phyloP scores from a whole-genome alignment of 129 eudicot genomes.

The Artemisia tridentata region DNA sequence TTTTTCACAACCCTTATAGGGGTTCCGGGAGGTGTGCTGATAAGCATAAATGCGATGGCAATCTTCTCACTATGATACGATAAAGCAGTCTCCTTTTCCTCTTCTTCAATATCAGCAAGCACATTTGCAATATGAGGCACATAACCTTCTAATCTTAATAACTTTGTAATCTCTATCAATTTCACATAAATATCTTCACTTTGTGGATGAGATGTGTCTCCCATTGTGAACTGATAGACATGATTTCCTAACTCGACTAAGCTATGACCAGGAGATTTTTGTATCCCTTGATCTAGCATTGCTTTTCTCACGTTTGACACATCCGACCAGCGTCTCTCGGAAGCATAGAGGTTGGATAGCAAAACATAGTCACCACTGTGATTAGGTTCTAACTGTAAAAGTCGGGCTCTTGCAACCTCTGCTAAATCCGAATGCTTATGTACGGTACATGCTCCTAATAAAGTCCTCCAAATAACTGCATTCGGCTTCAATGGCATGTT shows the following conservation, averaged over 20 bases:
- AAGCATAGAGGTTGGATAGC: conserved; percentile 83
- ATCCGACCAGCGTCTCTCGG: conserved; percentile 80
- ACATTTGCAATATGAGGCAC: conserved; percentile 72
- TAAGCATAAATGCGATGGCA: conserved; percentile 89
- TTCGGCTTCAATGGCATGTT: conserved; percentile 71
- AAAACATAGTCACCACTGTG: conserved; percentile 89
- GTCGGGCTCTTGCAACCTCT: conserved; percentile 62
- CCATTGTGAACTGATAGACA: conserved; percentile 75
- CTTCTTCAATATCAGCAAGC: conserved; percentile 89
- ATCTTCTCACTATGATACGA: conserved; percentile 91
- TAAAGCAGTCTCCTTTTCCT: conserved; percentile 91
- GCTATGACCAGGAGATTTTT: conserved; percentile 76
- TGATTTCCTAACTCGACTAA: conserved; percentile 76
- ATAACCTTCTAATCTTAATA: conserved; percentile 70
- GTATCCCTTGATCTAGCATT: conserved; percentile 71
- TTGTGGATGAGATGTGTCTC: conserved; percentile 67
- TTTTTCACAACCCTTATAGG: conserved; percentile 80
- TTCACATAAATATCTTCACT: conserved; percentile 61
- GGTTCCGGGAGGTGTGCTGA: conserved; percentile 54
- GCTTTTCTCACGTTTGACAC: conserved; percentile 61
- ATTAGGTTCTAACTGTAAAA: conserved; percentile 67
- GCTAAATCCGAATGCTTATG: conserved; percentile 54
- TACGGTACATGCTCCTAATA: conserved; percentile 72
- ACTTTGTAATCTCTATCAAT: conserved; percentile 66
- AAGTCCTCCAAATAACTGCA: conserved; percentile 82